Conservation (phyloP, 2,329 filamentous ascomycete genomes). For the Thermothelomyces thermophilus region DNA sequence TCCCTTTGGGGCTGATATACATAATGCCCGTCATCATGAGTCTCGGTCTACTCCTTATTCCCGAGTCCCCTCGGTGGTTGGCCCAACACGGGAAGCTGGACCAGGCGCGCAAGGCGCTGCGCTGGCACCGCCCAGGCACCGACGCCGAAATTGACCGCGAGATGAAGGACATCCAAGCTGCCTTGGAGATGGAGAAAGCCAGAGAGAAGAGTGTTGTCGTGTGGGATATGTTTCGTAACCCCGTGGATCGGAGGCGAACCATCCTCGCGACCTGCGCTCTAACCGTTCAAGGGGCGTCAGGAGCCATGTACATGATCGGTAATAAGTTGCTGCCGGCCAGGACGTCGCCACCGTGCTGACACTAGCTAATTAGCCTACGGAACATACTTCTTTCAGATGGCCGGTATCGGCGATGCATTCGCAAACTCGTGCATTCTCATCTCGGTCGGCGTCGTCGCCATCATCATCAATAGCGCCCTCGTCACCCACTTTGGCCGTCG, state of each 20-base stretch:
- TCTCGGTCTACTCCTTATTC: constrained; percentile 33
- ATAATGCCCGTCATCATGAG: constrained; percentile 32
- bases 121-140: constrained; percentile 30
- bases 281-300: constrained; percentile 45
- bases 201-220: constrained; percentile 31
- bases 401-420: constrained; percentile 47
- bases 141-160: constrained; percentile 29
- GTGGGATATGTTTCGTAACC: constrained; percentile 43
- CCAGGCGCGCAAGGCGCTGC: constrained; percentile 28
- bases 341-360: neutral
- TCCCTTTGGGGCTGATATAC: constrained; percentile 35
- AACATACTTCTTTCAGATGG: constrained; percentile 57
- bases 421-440: constrained; percentile 50
- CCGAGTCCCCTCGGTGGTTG: constrained; percentile 37
- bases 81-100: constrained; percentile 32
- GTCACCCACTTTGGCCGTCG: constrained; percentile 47
- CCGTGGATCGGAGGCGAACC: constrained; percentile 45
- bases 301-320: constrained; percentile 51
- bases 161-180: constrained; percentile 31
- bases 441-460: constrained; percentile 45
- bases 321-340: constrained; percentile 12
- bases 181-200: constrained; percentile 29
- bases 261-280: constrained; percentile 41
- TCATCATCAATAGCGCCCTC: constrained; percentile 45
- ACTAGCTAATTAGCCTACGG: constrained; percentile 37